Evolutionary conservation across 2,329 filamentous ascomycete genomes (phyloP), one percentile per base, ranked within the genome.

Genomic region (Venturia carpophila): DNA sequence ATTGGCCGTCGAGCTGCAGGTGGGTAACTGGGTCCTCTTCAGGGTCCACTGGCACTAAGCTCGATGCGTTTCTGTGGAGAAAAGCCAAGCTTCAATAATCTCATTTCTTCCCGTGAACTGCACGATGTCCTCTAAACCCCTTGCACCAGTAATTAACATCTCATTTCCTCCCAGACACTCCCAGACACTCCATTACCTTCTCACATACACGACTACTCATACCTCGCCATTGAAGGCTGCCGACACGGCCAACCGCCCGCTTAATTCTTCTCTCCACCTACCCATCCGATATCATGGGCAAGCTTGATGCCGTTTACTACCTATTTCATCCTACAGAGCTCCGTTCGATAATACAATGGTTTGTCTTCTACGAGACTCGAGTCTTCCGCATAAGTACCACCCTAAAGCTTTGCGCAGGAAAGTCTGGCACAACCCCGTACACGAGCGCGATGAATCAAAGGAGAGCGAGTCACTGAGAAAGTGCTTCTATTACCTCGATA

Each of bases 381-480:
- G 60, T 24, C 15, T 11, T 24, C 34, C 41, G 47, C 45, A 39
- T 55, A 42, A 42, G 30, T 63, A 19, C 62, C 58, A 45, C 60
- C 34, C 15, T 60, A 34, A 43, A 11, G 58, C 52, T 39, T 41
- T 47, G 37, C 67, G 61, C 73, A 96, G 92, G 92, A 96, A 96
- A 80, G 80, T 96, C 71, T 97, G 92, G 92, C 94, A 97, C 79
- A 91, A 96, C 69, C 89, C 94, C 15, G 91, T 96, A 24, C 91
- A 97, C 80, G 84, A 83, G 74, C 90, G 93, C 73, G 84, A 96
- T 73, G 82, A 85, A 68, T 80, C 82, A 67, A 90, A 90, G 70
- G 94, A 97, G 77, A 82, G 86, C 37, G 79, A 82, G 64, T 88
- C 88, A 19, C 83, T 95, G 67, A 84, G 85, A 75, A 82, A 86